phyloP scores from a whole-genome alignment of 2,329 filamentous ascomycete species.

The Tolypocladium guangdongense region DNA sequence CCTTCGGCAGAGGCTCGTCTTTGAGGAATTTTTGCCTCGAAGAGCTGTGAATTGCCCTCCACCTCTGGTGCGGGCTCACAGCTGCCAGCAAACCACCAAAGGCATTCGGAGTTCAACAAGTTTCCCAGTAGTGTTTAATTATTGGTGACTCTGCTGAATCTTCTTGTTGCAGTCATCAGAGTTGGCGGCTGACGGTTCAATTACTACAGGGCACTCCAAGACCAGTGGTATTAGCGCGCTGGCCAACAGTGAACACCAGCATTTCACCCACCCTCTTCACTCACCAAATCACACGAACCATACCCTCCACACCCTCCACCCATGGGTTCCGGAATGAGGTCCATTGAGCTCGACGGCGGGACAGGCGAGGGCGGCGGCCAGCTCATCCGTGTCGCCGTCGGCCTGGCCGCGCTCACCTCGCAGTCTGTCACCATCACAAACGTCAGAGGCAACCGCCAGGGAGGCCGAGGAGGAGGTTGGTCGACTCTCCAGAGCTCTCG shows the following conservation, averaged over 20 bases:
- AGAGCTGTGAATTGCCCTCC: neutral
- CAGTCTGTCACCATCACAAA: constrained; percentile 42
- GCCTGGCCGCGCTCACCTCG: constrained; percentile 43
- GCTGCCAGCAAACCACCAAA: no score
- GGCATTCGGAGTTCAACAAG: no score
- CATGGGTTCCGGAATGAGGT: constrained; percentile 12
- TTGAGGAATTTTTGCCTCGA: accelerated
- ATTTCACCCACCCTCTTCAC: no score
- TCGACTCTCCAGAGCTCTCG: constrained; percentile 1
- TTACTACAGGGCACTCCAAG: no score
- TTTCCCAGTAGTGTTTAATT: no score
- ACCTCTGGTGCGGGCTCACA: no score
- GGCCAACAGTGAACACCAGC: no score
- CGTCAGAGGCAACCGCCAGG: constrained; percentile 42
- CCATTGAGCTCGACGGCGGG: constrained; percentile 41
- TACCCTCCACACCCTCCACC: neutral
- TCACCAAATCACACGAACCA: neutral
- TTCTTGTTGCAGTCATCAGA: no score
- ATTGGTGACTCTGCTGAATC: no score
- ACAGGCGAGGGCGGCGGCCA: constrained; percentile 54
- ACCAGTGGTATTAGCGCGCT: no score
- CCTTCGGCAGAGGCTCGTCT: no score
- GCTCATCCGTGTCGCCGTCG: constrained; percentile 44
- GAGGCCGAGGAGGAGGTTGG: constrained; percentile 16
- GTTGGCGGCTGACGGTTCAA: no score